phyloP scores from a whole-genome alignment of 352 stramenopile genomes.

The Peronospora belbahrii region DNA sequence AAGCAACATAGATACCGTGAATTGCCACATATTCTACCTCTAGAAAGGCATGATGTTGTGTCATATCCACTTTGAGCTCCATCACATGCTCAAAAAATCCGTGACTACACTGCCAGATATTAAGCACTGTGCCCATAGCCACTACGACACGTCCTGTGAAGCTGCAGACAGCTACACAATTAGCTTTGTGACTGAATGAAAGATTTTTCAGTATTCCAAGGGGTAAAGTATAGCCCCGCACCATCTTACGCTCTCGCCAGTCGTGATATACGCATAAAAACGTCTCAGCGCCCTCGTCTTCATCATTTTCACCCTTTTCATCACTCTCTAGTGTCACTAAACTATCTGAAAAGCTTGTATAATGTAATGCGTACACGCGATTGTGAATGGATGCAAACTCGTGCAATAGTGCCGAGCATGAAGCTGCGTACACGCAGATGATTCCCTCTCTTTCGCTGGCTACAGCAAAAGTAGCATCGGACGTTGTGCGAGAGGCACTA shows the following conservation, averaged over 20 bases:
- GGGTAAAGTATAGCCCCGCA: constrained; percentile 78
- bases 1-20: constrained; percentile 70
- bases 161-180: constrained; percentile 76
- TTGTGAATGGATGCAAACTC: constrained; percentile 76
- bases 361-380: constrained; percentile 61
- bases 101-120: constrained; percentile 81
- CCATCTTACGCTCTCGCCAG: constrained; percentile 72
- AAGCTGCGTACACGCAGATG: constrained; percentile 75
- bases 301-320: constrained; percentile 3
- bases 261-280: constrained; percentile 86
- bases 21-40: constrained; percentile 76
- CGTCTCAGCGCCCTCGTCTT: constrained; percentile 51
- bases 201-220: constrained; percentile 59
- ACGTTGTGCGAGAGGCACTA: constrained; percentile 51
- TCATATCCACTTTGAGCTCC: constrained; percentile 78
- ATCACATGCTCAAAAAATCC: constrained; percentile 87
- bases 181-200: constrained; percentile 41
- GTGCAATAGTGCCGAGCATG: constrained; percentile 65
- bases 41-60: constrained; percentile 58
- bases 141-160: constrained; percentile 75
- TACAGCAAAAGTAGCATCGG: constrained; percentile 69
- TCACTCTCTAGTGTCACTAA: constrained; percentile 81
- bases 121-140: constrained; percentile 65
- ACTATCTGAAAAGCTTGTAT: constrained; percentile 83
- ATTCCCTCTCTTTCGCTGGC: constrained; percentile 52